A percentile compares a stretch with the other conserved stretches of the same genome.
These are phyloP conservation scores for Serpula lacrymans DNA, from an alignment of 768 basidiomycete genomes.

Conservation along the genomic window DNA sequence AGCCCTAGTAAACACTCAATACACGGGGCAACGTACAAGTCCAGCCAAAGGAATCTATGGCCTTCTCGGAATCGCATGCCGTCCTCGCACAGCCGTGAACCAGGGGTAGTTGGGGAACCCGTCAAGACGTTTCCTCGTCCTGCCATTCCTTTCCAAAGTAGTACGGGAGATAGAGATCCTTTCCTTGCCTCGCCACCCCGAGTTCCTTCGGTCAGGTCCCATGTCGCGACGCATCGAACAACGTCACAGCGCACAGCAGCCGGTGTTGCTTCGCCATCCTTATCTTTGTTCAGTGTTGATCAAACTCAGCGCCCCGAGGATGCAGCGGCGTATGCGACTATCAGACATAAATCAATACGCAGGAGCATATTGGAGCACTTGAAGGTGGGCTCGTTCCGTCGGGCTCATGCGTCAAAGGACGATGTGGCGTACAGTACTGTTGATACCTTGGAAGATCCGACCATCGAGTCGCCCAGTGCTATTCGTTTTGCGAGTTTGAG, in stretches of 20 bases:
- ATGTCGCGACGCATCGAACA: no score
- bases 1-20: slow-evolving; percentile 28
- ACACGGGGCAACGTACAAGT: slow-evolving; percentile 23
- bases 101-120: neutral
- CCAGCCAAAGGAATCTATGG: slow-evolving; percentile 5
- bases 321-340: slow-evolving; percentile 39
- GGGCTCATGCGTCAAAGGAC: no score
- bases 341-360: slow-evolving; percentile 50
- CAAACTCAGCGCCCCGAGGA: slow-evolving; percentile 15
- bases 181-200: slow-evolving; percentile 19
- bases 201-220: no score
- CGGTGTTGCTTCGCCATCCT: no score
- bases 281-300: no score
- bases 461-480: no score
- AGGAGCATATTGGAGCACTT: slow-evolving; percentile 46
- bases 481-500: slow-evolving; percentile 31
- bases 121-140: neutral
- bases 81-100: neutral
- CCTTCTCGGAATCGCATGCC: neutral
- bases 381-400: slow-evolving; percentile 17
- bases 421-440: no score
- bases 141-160: neutral
- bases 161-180: slow-evolving; percentile 19
- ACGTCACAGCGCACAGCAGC: neutral
- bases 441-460: no score